Evolutionary conservation across 2,329 filamentous ascomycete species (phyloP), one percentile per base, ranked within the genome.

Genomic region (Juglanconis oblonga): DNA sequence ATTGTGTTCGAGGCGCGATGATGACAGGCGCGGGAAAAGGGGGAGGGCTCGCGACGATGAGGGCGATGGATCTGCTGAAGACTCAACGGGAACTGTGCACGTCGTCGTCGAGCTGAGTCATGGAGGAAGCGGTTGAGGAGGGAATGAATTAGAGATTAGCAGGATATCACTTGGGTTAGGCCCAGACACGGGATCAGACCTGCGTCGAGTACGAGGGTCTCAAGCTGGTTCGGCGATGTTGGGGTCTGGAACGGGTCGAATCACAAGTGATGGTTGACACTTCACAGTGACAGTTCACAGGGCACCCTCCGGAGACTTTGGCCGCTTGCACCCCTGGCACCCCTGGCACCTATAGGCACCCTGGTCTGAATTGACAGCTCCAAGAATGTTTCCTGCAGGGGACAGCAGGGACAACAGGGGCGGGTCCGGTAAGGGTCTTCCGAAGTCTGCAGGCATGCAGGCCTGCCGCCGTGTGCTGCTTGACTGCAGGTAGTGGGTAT

Each of bases 181-280:
- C 45, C 45, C 45, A 48, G 31, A 13, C 17, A 31, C 45, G 40
- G 47, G 51, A 38, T 55, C 29, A 45, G n/a, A 58, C 36, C 52
- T 45, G 55, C 48, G 51, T 56, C 40, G 51, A 47, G 40, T 50
- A 35, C 44, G 50, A 44, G 48, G 11, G 47, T 56, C 57, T 53
- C 44, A 50, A 54, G 31, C 47, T 50, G 57, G 52, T 51, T 47
- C 44, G 44, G 24, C 24, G 24, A 24, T 24, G 24, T 24, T 24
- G 24, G 42, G 40, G 38, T 49, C 36, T 48, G 48, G 35, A 48
- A 56, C 49, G 52, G 49, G 47, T 38, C 45, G 52, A 29, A 54
- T 54, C 40, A 44, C 52, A 33, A 24, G 51, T 31, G 51, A 40
- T 38, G 24, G 24, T 2, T 2, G 24, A 24, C 24, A 24, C 24